These are phyloP conservation scores for Geotrichum restrictum DNA, from an alignment of 1,139 yeast genomes.

Conservation along the genomic window DNA sequence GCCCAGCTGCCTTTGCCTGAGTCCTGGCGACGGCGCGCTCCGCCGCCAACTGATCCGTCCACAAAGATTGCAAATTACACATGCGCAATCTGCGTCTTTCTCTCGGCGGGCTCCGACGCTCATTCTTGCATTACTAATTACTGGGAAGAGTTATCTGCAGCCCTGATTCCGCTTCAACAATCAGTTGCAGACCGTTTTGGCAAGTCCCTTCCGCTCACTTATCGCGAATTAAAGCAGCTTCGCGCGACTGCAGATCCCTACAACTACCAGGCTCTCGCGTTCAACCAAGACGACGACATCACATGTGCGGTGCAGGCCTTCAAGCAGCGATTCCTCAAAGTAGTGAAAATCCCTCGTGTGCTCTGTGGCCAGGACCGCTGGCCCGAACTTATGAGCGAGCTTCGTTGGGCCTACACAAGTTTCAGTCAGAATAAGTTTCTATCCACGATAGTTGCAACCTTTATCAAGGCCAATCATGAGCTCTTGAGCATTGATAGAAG, in stretches of 20 bases:
- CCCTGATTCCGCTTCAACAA: conserved; percentile 29
- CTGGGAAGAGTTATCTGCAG: conserved; percentile 32
- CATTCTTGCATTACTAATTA: conserved; percentile 28
- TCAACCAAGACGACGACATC: conserved; percentile 24
- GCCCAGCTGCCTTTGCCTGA: too few species aligned
- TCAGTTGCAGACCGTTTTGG: conserved; percentile 22
- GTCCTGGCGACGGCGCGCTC: too few species aligned
- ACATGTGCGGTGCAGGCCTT: conserved; percentile 26
- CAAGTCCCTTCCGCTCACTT: conserved; percentile 20
- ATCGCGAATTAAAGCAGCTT: conserved; percentile 4
- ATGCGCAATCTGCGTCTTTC: conserved; percentile 28
- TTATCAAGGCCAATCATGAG: conserved; percentile 23
- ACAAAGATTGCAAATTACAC: conserved; percentile 10
- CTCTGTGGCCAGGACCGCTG: conserved; percentile 34
- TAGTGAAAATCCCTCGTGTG: conserved; percentile 32
- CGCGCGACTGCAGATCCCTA: background rate
- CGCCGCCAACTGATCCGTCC: background rate
- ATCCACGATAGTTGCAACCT: conserved; percentile 26
- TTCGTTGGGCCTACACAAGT: conserved; percentile 24
- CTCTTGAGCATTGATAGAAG: conserved; percentile 15
- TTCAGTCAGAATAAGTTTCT: conserved; percentile 23
- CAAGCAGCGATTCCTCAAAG: conserved; percentile 26
- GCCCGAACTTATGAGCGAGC: conserved; percentile 28
- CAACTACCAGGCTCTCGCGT: background rate
- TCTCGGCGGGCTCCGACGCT: conserved; percentile 24